phyloP scores from a whole-genome alignment of 352 stramenopile genomes.

The Globisporangium solare region DNA sequence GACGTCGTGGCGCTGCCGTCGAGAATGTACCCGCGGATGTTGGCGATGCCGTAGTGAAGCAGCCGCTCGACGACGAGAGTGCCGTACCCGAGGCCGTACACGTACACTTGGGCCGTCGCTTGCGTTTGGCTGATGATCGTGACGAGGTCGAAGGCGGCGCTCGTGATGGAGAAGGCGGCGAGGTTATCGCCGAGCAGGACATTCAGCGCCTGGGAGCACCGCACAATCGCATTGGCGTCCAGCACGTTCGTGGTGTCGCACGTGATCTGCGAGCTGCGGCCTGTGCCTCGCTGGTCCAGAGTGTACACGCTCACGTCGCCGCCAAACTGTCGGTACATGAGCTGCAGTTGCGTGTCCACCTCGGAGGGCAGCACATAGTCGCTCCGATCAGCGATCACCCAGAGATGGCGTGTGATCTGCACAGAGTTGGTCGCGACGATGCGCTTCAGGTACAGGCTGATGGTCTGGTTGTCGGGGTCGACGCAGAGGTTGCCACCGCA shows the following conservation, averaged over 20 bases:
- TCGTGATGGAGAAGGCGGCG: constrained; percentile 62
- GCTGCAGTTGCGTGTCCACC: constrained; percentile 41
- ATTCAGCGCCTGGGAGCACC: constrained; percentile 16
- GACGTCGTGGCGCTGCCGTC: constrained; percentile 44
- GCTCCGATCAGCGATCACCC: constrained; percentile 37
- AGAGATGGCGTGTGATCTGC: constrained; percentile 21
- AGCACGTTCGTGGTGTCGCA: constrained; percentile 17
- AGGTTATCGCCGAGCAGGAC: constrained; percentile 23
- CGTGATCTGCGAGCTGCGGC: constrained; percentile 35
- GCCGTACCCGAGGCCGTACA: constrained; percentile 73
- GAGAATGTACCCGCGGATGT: constrained; percentile 56
- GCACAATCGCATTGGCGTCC: constrained; percentile 1
- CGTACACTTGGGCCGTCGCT: constrained; percentile 31
- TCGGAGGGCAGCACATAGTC: constrained; percentile 8
- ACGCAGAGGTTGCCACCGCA: constrained; percentile 43
- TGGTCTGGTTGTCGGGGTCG: constrained; percentile 33
- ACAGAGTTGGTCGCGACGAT: constrained; percentile 26
- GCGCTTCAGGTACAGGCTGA: constrained; percentile 51
- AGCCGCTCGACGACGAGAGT: constrained; percentile 56
- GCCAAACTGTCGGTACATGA: constrained; percentile 41
- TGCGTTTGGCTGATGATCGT: constrained; percentile 43
- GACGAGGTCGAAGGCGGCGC: constrained; percentile 54
- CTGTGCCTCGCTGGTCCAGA: constrained; percentile 46
- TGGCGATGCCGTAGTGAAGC: constrained; percentile 43
- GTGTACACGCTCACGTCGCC: constrained; percentile 46